Percentiles rank a stretch among this genome's conserved stretches.
Evolutionary conservation across 2,329 filamentous ascomycete species (phyloP).

Genomic region (Macrophomina phaseolina): DNA sequence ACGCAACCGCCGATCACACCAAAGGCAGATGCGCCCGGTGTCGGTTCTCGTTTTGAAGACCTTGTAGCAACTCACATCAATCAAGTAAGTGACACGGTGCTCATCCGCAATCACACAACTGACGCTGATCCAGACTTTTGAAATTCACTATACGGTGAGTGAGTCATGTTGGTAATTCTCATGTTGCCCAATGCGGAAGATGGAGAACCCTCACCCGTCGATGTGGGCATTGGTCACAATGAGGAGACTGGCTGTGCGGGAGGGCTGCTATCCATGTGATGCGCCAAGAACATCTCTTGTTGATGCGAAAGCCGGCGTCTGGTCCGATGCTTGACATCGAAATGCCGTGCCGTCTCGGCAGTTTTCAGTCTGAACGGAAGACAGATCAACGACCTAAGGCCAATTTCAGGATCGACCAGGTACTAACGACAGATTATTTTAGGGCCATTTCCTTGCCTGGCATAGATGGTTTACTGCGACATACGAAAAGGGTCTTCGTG

Average conservation of each 20-base stretch:
- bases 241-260: too few species aligned
- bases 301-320: not conserved
- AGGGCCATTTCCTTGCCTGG: slow-evolving; percentile 24
- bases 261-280: not conserved
- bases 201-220: not conserved
- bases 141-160: slow-evolving; percentile 15
- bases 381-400: not conserved
- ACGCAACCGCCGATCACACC: slow-evolving; percentile 39
- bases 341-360: slow-evolving; percentile 15
- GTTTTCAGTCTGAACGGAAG: not conserved
- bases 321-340: not conserved
- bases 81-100: slow-evolving; percentile 36
- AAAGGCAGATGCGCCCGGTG: slow-evolving; percentile 37
- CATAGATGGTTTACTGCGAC: slow-evolving; percentile 15
- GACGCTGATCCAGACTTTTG: slow-evolving; percentile 2
- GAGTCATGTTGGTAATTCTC: not conserved
- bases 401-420: not conserved
- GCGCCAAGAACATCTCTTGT: not conserved
- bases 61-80: slow-evolving; percentile 45
- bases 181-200: not conserved
- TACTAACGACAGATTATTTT: not conserved
- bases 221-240: too few species aligned
- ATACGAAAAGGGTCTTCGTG: slow-evolving; percentile 12
- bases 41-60: slow-evolving; percentile 44
- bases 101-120: not conserved